Evolutionary conservation across 75 land plant species (phyloP).

Genomic region (Pinus taeda): DNA sequence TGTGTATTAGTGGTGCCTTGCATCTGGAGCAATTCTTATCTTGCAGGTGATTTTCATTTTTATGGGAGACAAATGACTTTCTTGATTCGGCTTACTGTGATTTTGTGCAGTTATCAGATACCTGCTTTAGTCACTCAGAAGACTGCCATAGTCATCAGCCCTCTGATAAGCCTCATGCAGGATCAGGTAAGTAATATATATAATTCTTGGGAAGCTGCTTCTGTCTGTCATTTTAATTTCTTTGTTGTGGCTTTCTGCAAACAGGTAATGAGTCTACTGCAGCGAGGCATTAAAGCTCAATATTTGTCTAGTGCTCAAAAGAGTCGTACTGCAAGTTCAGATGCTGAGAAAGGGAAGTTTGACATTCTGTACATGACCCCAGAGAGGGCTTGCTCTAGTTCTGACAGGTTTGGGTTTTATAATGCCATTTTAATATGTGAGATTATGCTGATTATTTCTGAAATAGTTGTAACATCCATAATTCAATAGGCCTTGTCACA

Average conservation of each 20-base stretch:
- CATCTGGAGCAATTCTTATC: too few relatives aligned
- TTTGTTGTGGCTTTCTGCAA: not conserved
- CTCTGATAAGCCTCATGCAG: conserved; percentile 84
- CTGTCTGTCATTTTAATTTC: not conserved
- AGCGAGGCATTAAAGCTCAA: conserved; percentile 71
- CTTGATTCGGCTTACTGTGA: too few relatives aligned
- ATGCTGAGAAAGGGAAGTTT: conserved; percentile 58
- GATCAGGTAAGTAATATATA: conserved; percentile 58
- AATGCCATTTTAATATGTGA: not conserved
- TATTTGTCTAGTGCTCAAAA: conserved; percentile 64
- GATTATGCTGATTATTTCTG: not conserved
- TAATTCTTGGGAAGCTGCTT: not conserved
- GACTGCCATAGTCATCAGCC: conserved; percentile 78
- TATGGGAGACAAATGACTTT: too few relatives aligned
- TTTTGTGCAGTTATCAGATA: conserved; percentile 64
- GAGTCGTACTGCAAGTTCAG: conserved; percentile 21
- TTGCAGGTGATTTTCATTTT: too few relatives aligned
- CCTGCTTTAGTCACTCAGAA: conserved; percentile 66
- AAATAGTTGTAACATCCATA: not conserved
- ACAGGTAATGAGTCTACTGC: conserved; percentile 80
- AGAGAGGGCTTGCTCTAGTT: conserved; percentile 59
- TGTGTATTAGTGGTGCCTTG: too few relatives aligned
- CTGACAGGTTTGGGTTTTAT: conserved; percentile 32
- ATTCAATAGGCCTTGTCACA: not conserved
- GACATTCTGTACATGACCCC: conserved; percentile 79